A percentile compares a stretch with the other conserved stretches of the same genome.
These are phyloP conservation scores for Phaffia australis DNA, from an alignment of 768 basidiomycete genomes.

Conservation along the genomic window DNA sequence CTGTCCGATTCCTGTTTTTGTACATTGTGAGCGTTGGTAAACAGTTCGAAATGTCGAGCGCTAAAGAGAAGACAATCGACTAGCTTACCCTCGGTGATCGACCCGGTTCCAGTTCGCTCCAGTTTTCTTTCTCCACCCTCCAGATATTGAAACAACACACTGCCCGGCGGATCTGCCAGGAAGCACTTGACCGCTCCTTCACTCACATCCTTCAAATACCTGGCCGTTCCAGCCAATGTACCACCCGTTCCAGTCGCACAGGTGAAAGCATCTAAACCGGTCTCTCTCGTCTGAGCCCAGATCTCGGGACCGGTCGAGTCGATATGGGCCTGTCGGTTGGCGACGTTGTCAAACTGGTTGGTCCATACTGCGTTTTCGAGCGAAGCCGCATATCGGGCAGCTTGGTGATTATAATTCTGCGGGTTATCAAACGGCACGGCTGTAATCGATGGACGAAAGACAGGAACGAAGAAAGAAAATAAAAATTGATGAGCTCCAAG, in stretches of 20 bases:
- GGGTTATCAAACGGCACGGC: conserved; percentile 92
- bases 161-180: conserved; percentile 95
- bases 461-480: neutral
- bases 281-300: conserved; percentile 72
- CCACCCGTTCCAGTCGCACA: conserved; percentile 95
- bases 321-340: conserved; percentile 83
- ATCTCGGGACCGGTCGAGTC: conserved; percentile 90
- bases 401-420: conserved; percentile 91
- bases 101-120: conserved; percentile 55
- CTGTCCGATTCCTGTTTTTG: conserved; percentile 73
- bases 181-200: conserved; percentile 69
- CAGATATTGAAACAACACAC: conserved; percentile 74
- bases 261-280: conserved; percentile 69
- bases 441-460: conserved; percentile 16
- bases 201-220: conserved; percentile 72
- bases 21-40: neutral
- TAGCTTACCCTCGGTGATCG: conserved; percentile 38
- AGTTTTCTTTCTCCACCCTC: conserved; percentile 55
- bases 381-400: conserved; percentile 67
- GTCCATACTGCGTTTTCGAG: conserved; percentile 85
- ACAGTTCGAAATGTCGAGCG: neutral
- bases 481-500: neutral
- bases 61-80: conserved; percentile 9
- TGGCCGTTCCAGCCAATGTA: conserved; percentile 79
- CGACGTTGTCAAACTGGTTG: conserved; percentile 92